A percentile compares a stretch with the other conserved stretches of the same genome.
These are phyloP conservation scores for Monosporozyma siamensis DNA, from an alignment of 805 yeast genomes.

Conservation along the genomic window DNA sequence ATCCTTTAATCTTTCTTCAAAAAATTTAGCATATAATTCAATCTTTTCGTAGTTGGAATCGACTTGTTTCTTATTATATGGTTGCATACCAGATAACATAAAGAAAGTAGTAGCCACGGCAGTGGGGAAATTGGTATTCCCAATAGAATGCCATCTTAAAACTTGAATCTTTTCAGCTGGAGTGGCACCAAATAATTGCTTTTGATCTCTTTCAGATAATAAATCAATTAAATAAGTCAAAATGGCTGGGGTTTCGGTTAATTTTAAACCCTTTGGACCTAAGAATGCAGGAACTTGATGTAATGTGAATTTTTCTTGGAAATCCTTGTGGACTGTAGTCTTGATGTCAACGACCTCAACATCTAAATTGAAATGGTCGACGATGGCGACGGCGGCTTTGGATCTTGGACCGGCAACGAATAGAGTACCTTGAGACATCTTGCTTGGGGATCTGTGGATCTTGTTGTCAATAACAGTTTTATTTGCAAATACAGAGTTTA, in stretches of 20 bases:
- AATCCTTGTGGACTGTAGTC: slow-evolving; percentile 24
- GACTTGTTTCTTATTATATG: slow-evolving; percentile 71
- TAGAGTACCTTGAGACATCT: slow-evolving; percentile 70
- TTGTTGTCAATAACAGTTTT: slow-evolving; percentile 6
- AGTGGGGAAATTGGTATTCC: slow-evolving; percentile 56
- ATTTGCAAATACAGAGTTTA: not conserved
- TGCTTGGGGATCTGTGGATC: too few species aligned
- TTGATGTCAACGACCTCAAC: slow-evolving; percentile 39
- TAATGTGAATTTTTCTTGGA: slow-evolving; percentile 50
- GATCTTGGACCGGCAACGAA: slow-evolving; percentile 33
- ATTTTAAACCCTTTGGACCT: slow-evolving; percentile 67
- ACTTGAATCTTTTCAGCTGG: slow-evolving; percentile 50
- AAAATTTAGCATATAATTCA: slow-evolving; percentile 34
- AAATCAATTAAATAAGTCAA: slow-evolving; percentile 13
- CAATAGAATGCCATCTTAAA: slow-evolving; percentile 67
- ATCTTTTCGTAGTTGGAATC: slow-evolving; percentile 37
- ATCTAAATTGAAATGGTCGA: slow-evolving; percentile 54
- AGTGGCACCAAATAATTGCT: slow-evolving; percentile 52
- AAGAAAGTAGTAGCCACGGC: slow-evolving; percentile 40
- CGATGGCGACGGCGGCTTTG: slow-evolving; percentile 35
- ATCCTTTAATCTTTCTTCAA: slow-evolving; percentile 51
- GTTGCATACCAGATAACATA: slow-evolving; percentile 50
- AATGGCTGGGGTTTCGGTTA: slow-evolving; percentile 56
- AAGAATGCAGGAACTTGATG: slow-evolving; percentile 56
- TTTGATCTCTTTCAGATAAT: slow-evolving; percentile 28